These are phyloP conservation scores for Trichoderma sp. DNA, from an alignment of 2,329 filamentous ascomycete species.

Conservation along the genomic window DNA sequence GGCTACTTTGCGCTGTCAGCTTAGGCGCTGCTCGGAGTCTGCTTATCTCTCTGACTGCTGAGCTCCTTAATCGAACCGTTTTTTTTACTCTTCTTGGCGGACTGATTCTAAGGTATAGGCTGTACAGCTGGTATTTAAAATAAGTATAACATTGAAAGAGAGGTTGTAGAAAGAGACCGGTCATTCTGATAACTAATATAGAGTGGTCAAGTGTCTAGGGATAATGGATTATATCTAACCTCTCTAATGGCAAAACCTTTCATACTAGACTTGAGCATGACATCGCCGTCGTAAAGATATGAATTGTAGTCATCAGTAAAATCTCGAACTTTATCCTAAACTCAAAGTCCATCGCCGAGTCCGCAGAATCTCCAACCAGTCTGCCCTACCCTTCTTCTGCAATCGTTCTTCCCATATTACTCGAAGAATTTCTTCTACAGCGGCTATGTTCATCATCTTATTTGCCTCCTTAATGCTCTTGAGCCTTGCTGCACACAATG, in stretches of 20 bases:
- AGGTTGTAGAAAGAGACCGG: background rate
- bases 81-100: background rate
- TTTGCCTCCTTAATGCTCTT: background rate
- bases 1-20: background rate
- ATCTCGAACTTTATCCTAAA: background rate
- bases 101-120: background rate
- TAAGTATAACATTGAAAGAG: background rate
- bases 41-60: background rate
- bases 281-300: background rate
- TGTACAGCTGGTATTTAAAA: too few relatives aligned
- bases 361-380: background rate
- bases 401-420: background rate
- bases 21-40: background rate
- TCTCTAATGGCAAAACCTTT: too few relatives aligned
- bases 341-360: background rate
- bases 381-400: background rate
- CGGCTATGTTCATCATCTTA: background rate
- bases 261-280: background rate
- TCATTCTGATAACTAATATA: background rate
- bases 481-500: background rate
- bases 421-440: slow-evolving; percentile 1
- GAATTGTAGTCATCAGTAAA: background rate
- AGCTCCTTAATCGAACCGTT: background rate
- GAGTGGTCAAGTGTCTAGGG: too few relatives aligned
- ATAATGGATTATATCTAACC: too few relatives aligned